Base-by-base conservation (phyloP, 2,329 filamentous ascomycete species). In the Orbilia quercus region DNA sequence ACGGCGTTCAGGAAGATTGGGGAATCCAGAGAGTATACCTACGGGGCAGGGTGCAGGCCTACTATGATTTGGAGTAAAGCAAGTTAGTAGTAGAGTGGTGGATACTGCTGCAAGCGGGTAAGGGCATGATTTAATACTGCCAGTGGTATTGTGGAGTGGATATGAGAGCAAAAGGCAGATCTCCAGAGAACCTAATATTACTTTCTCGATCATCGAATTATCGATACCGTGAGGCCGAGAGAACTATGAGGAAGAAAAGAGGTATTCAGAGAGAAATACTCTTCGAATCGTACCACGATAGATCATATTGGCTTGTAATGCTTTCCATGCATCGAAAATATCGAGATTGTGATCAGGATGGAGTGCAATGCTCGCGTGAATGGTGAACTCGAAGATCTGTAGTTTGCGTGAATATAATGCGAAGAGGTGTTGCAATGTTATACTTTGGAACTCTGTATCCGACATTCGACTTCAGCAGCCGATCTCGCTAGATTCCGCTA, bases 101-200 rank as follows among this genome's bases (percentile, higher is more conserved):
- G 14, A 31, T 6, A 40, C 7, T 51, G 23, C 25, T 38, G 38
- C 16, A 57, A 42, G 18, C 34, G 34, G 53, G 53, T 11, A 20
- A 57, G 48, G 11, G 9, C 53, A 11, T 18, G 16, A 28, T 34
- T 20, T 34, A 44, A 20, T 28, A 57, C 12, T 44, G 18, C 31
- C 31, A 53, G 6, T 25, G 28, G 9, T 31, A 31, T 31, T 31
- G 4, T 36, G 22, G 65, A 70, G 65, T 34, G 55, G 54, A 31
- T 70, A 70, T 70, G 65, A 70, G 65, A 62, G 34, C 44, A 23
- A 70, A 70, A 28, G 3, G 34, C 23, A 36, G 65, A 70, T 59
- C 54, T 51, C 31, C n/a, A 40, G 40, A 38, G 44, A 16, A 16
- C 34, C 44, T 31, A 59, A 54, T n/a, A 22, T 2, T 25, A 38